These are phyloP conservation scores for Zymoseptoria pseudotritici DNA, from an alignment of 2,329 filamentous ascomycete species.

Conservation along the genomic window DNA sequence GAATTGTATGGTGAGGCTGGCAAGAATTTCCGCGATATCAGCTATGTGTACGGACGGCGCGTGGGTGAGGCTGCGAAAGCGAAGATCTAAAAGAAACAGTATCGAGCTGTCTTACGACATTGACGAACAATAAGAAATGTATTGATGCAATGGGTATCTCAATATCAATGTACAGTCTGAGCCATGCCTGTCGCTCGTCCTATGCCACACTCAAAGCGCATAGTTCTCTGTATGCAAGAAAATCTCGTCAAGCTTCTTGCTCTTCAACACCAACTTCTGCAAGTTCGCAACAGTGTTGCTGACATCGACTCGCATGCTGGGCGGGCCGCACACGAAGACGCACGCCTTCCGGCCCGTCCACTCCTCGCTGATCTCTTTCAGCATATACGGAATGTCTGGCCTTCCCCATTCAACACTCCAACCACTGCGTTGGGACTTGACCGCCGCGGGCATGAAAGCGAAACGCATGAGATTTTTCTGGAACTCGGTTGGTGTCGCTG, in stretches of 20 bases:
- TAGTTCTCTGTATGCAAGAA: slow-evolving; percentile 96
- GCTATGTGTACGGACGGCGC: slow-evolving; percentile 45
- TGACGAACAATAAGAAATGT: background rate
- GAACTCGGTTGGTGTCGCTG: slow-evolving; percentile 70
- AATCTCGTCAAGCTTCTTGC: slow-evolving; percentile 75
- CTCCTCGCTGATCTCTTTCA: slow-evolving; percentile 73
- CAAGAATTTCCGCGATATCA: slow-evolving; percentile 44
- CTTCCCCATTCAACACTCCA: slow-evolving; percentile 92
- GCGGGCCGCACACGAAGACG: slow-evolving; percentile 88
- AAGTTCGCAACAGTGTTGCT: slow-evolving; percentile 75
- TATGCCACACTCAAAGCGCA: slow-evolving; percentile 52
- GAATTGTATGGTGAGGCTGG: slow-evolving; percentile 50
- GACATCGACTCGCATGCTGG: slow-evolving; percentile 79
- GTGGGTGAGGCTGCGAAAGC: slow-evolving; percentile 40
- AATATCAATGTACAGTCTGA: background rate
- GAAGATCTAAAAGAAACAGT: slow-evolving; percentile 34
- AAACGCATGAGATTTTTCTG: slow-evolving; percentile 72
- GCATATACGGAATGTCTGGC: slow-evolving; percentile 79
- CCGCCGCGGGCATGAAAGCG: slow-evolving; percentile 60
- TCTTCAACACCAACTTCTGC: slow-evolving; percentile 76
- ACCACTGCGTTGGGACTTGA: slow-evolving; percentile 52
- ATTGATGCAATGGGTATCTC: background rate
- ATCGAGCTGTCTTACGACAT: background rate
- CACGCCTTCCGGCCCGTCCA: slow-evolving; percentile 74
- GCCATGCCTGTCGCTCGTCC: background rate